Conservation (phyloP, 2,329 filamentous ascomycete species). For the Ambrosiella xylebori region DNA sequence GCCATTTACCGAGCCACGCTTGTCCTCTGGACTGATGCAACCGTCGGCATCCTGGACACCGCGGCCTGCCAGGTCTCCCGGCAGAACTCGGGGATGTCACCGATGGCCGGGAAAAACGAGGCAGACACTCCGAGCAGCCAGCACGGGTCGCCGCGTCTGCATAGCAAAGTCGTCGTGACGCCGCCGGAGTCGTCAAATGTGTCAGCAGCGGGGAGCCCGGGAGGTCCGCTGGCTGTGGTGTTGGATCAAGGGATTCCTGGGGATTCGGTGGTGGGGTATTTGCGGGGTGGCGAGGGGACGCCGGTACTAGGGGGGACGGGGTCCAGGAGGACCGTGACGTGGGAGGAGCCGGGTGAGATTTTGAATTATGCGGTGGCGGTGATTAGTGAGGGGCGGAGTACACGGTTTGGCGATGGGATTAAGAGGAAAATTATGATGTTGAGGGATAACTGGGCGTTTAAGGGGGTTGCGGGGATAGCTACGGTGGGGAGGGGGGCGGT, state of each 20-base stretch:
- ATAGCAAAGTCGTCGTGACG: conserved; percentile 1
- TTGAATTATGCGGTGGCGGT: conserved; percentile 25
- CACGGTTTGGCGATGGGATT: conserved; percentile 28
- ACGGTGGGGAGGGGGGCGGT: not conserved
- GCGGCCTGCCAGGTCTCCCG: not conserved
- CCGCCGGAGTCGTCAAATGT: conserved; percentile 1
- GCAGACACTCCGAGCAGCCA: not conserved
- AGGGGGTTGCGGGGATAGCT: not conserved
- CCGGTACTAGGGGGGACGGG: conserved; percentile 22
- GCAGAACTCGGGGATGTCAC: not conserved
- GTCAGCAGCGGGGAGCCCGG: conserved; percentile 9
- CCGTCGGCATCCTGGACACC: not conserved
- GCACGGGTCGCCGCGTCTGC: conserved; percentile 1
- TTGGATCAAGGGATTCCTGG: conserved; percentile 27
- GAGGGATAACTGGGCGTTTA: conserved; percentile 23
- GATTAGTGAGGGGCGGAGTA: conserved; percentile 25
- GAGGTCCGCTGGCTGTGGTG: conserved; percentile 15
- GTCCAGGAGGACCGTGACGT: conserved; percentile 16
- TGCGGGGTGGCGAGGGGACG: conserved; percentile 24
- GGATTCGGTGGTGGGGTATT: conserved; percentile 22
- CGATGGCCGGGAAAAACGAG: not conserved
- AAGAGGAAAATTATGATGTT: conserved; percentile 26
- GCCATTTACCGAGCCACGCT: conserved; percentile 51
- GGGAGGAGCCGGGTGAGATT: conserved; percentile 24
- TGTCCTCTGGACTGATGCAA: conserved; percentile 42